A percentile compares a stretch with the other conserved stretches of the same genome.
phyloP scores from a whole-genome alignment of 2,329 filamentous ascomycete genomes.

The Pyricularia sp. region DNA sequence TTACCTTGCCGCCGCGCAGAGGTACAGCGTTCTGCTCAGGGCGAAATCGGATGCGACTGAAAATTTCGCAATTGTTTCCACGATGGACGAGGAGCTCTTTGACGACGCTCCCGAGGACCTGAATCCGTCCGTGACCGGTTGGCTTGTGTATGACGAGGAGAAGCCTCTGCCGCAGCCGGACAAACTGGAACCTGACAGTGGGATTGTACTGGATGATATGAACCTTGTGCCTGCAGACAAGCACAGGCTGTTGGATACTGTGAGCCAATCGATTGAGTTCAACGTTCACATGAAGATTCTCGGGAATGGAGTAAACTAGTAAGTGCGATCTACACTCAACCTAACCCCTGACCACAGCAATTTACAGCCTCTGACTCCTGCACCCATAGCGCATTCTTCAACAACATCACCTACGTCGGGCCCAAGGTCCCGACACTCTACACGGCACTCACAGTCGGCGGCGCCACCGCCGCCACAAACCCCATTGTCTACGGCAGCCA shows the following conservation, averaged over 20 bases:
- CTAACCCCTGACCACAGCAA: background rate
- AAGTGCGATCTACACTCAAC: constrained; percentile 16
- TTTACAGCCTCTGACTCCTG: constrained; percentile 1
- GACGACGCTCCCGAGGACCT: constrained; percentile 55
- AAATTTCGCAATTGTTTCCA: constrained; percentile 60
- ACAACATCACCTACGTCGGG: constrained; percentile 64
- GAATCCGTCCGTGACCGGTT: constrained; percentile 58
- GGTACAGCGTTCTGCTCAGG: constrained; percentile 52
- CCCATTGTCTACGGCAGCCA: constrained; percentile 55
- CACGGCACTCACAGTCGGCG: constrained; percentile 56
- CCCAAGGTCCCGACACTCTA: constrained; percentile 76
- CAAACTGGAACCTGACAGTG: background rate
- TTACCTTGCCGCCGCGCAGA: constrained; percentile 59
- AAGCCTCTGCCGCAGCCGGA: constrained; percentile 18
- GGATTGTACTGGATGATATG: constrained; percentile 59
- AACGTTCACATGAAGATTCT: constrained; percentile 59
- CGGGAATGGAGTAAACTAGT: constrained; percentile 59
- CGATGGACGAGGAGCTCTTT: constrained; percentile 66
- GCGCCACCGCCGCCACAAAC: constrained; percentile 43
- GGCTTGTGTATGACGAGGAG: constrained; percentile 47
- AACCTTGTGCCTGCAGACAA: constrained; percentile 60
- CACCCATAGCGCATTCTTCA: constrained; percentile 50
- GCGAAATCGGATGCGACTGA: constrained; percentile 49
- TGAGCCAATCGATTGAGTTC: constrained; percentile 55
- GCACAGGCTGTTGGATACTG: constrained; percentile 46